Base-by-base conservation (phyloP, 768 basidiomycete species). In the Boletus subparvulus region DNA sequence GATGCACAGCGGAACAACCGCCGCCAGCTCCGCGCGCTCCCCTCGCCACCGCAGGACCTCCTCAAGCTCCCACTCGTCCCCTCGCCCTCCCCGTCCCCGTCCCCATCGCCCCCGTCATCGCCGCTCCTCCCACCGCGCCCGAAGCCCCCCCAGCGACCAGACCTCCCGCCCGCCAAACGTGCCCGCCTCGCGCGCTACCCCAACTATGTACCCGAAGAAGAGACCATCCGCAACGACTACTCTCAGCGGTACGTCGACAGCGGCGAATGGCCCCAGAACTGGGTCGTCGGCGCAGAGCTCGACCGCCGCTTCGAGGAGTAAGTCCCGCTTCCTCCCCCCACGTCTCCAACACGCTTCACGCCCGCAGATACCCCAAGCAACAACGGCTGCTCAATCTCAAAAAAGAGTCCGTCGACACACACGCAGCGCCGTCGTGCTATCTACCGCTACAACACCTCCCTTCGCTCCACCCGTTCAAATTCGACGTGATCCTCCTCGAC, bases 211-310 rank as follows among this genome's bases (percentile, higher is more conserved):
- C 87, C 91, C 2, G 92, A 94, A 59, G 96, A 99, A 68, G 96
- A 99, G 71, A 98, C 94, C 0, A 90, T 99, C 43, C 82, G 97
- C 47, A 98, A 97, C 64, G 95, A 99, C 75, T 94, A 95, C 67
- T 92, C 90, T 0, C 88, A 89, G 71, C 78, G 88, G 61, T 98
- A 96, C 71, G 93, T 95, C 35, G 87, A 92, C 64, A 82, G 89
- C 3, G 95, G 94, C 11, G 90, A 92, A 60, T 94, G 94, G 87
- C 92, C 94, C 2, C 94, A 96, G 74, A 87, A 97, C 65, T 92
- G 87, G 84, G 89, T 99, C 10, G 75, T 93, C 9, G 95, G 94
- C 21, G 90, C 92, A 6, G 90, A 90, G 58, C 89, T 90, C 13
- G 90, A 93, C 49, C 85, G 83, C 55, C 83, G 94, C 3, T 98